Percentiles rank a stretch among this genome's conserved stretches.
Conservation (phyloP, 345 rosid species). For the Acer yangbiense region DNA sequence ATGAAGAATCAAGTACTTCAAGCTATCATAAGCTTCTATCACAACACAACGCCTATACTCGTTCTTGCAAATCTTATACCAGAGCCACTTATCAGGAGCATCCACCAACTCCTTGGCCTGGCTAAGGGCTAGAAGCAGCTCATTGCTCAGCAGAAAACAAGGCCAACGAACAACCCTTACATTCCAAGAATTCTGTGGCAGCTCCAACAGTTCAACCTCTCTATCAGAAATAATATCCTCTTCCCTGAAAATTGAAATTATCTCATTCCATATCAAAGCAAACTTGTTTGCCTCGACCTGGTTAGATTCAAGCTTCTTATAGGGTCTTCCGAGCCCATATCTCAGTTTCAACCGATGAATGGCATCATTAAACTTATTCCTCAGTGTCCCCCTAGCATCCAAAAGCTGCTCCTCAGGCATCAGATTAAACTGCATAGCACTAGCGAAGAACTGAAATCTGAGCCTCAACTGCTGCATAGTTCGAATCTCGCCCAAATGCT, state of each 20-base stretch:
- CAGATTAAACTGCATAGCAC: slow-evolving; percentile 95
- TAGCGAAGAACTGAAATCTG: slow-evolving; percentile 96
- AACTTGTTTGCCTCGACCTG: slow-evolving; percentile 94
- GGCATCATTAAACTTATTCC: slow-evolving; percentile 82
- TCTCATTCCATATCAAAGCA: slow-evolving; percentile 96
- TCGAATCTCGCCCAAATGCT: slow-evolving; percentile 94
- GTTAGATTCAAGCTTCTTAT: slow-evolving; percentile 90
- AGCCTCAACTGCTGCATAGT: slow-evolving; percentile 84
- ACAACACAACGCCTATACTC: slow-evolving; percentile 94
- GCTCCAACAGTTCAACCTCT: slow-evolving; percentile 87
- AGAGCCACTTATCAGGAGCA: slow-evolving; percentile 96
- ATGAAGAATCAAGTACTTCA: slow-evolving; percentile 71
- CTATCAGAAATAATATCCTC: slow-evolving; percentile 92
- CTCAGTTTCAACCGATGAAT: slow-evolving; percentile 86
- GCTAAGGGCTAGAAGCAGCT: slow-evolving; percentile 92
- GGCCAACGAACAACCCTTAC: slow-evolving; percentile 95
- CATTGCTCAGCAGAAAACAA: slow-evolving; percentile 89
- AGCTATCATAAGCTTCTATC: slow-evolving; percentile 85
- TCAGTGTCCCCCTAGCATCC: slow-evolving; percentile 70
- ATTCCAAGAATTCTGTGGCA: slow-evolving; percentile 90
- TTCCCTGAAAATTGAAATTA: slow-evolving; percentile 82
- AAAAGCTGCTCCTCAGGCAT: slow-evolving; percentile 95
- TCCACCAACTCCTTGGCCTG: slow-evolving; percentile 89
- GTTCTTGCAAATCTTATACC: slow-evolving; percentile 88
- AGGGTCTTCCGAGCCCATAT: slow-evolving; percentile 91